A percentile compares a stretch with the other conserved stretches of the same genome.
Conservation (phyloP, 78 protist genomes). For the Capsaspora owczarzaki region DNA sequence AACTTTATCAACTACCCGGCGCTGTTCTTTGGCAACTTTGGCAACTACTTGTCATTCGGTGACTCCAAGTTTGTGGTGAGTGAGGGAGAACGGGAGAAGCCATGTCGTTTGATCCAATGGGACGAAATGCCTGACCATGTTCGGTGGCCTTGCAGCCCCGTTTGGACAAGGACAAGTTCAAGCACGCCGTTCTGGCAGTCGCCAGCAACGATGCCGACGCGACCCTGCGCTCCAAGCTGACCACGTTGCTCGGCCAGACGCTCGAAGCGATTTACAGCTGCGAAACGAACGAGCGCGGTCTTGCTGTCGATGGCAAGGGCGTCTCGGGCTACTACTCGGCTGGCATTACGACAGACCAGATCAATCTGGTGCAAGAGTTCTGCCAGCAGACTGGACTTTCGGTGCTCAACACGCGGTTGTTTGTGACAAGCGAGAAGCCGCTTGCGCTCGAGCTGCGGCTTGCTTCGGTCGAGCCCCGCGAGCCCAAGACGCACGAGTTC, state of each 20-base stretch:
- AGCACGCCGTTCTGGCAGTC: too few relatives aligned
- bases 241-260: neutral
- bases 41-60: conserved; percentile 70
- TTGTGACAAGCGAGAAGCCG: neutral
- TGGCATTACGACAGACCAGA: conserved; percentile 3
- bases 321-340: conserved; percentile 18
- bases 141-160: too few relatives aligned
- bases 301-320: neutral
- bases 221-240: too few relatives aligned
- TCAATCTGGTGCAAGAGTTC: neutral
- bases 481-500: too few relatives aligned
- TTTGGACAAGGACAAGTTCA: too few relatives aligned
- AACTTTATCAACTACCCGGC: conserved; percentile 21
- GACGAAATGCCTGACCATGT: too few relatives aligned
- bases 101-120: too few relatives aligned
- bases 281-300: neutral
- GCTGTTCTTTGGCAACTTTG: conserved; percentile 56
- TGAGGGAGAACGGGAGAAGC: neutral
- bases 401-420: conserved; percentile 36
- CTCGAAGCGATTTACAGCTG: neutral
- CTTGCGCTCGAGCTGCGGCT: neutral
- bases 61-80: conserved; percentile 57
- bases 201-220: too few relatives aligned
- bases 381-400: neutral
- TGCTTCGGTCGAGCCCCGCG: neutral